Conservation (phyloP, 257 asterid species). For the Nyctanthes arbortristis region DNA sequence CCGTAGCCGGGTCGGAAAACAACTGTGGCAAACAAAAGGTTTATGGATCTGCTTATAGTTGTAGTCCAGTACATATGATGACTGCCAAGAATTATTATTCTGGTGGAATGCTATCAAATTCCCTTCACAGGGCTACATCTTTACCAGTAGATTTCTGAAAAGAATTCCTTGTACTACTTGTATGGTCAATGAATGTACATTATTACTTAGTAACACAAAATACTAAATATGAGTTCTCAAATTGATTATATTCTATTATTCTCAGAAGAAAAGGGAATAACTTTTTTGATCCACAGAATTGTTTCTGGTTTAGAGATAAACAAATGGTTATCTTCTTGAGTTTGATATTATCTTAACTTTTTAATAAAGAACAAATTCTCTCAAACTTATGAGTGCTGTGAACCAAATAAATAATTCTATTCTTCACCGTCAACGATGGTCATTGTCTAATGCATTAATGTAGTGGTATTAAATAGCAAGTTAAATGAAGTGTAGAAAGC, state of each 20-base stretch:
- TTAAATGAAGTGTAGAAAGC: too few species aligned
- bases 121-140: conserved; percentile 38
- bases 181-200: neutral
- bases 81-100: conserved; percentile 23
- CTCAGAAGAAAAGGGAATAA: neutral
- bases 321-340: neutral
- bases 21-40: neutral
- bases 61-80: conserved; percentile 14
- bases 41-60: neutral
- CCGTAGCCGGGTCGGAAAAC: neutral
- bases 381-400: too few species aligned
- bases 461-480: too few species aligned
- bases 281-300: neutral
- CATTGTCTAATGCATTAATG: too few species aligned
- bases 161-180: neutral
- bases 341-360: neutral
- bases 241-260: neutral
- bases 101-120: conserved; percentile 25
- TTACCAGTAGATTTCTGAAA: conserved; percentile 32
- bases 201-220: neutral
- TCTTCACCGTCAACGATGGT: too few species aligned
- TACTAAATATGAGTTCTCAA: neutral
- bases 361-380: neutral
- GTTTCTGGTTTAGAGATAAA: neutral
- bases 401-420: too few species aligned